Percentiles rank a stretch among this genome's conserved stretches.
Evolutionary conservation across 805 yeast genomes (phyloP).

Genomic region (Candida nanaspora): DNA sequence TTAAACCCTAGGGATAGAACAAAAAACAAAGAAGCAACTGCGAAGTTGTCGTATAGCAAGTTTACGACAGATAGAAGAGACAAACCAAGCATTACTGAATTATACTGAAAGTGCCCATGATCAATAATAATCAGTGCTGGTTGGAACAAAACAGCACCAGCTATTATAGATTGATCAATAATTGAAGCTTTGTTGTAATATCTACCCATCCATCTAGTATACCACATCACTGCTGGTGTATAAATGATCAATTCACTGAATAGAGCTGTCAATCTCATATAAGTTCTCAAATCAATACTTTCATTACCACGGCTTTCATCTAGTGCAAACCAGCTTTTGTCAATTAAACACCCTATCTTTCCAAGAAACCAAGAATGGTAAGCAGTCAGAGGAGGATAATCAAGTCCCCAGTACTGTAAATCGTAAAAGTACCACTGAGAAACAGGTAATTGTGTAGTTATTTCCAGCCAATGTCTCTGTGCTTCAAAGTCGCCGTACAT

Average conservation of each 20-base stretch:
- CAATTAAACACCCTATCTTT: conserved; percentile 54
- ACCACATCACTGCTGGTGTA: conserved; percentile 73
- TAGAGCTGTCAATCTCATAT: conserved; percentile 76
- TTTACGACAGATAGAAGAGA: conserved; percentile 62
- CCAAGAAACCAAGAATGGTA: conserved; percentile 84
- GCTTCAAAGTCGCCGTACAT: conserved; percentile 96
- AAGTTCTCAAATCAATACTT: conserved; percentile 57
- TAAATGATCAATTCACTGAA: conserved; percentile 67
- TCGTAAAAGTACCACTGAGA: conserved; percentile 85
- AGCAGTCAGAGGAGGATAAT: conserved; percentile 96
- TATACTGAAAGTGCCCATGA: conserved; percentile 97
- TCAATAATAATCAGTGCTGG: conserved; percentile 82
- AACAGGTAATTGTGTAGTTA: conserved; percentile 71
- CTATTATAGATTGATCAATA: conserved; percentile 68
- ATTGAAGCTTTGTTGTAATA: conserved; percentile 41
- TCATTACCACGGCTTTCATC: conserved; percentile 74
- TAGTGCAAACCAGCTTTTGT: conserved; percentile 70
- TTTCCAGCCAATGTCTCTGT: conserved; percentile 96
- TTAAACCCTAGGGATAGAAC: conserved; percentile 76
- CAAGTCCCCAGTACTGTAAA: conserved; percentile 90
- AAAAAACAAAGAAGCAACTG: conserved; percentile 70
- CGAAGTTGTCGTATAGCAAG: conserved; percentile 54
- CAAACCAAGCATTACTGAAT: conserved; percentile 89
- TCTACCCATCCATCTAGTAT: conserved; percentile 65
- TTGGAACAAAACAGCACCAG: conserved; percentile 75